Percentiles rank a stretch among this genome's conserved stretches.
Conservation (phyloP, 1,139 yeast genomes). For the Sugiyamaella paludigena region DNA sequence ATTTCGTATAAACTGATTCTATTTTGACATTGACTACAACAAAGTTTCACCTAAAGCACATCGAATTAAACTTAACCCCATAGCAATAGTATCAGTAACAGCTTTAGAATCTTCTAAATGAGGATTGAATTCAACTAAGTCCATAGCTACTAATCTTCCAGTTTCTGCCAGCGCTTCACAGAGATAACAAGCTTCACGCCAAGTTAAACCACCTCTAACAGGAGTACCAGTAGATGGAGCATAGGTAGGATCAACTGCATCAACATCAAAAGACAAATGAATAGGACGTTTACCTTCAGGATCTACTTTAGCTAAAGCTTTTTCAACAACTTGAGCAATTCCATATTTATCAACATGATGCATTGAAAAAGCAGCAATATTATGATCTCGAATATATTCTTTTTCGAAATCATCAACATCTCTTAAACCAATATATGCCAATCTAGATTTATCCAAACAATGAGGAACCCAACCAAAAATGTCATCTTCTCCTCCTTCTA, state of each 20-base stretch:
- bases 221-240: conserved; percentile 99
- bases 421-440: conserved; percentile 92
- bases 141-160: conserved; percentile 81
- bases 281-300: conserved; percentile 75
- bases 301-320: conserved; percentile 80
- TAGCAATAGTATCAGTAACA: conserved; percentile 78
- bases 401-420: conserved; percentile 90
- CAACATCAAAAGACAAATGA: conserved; percentile 92
- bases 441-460: conserved; percentile 60
- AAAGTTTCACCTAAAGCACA: conserved; percentile 94
- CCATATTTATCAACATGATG: conserved; percentile 94
- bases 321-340: conserved; percentile 83
- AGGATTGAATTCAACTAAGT: conserved; percentile 93
- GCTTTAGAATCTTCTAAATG: conserved; percentile 69
- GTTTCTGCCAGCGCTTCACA: conserved; percentile 91
- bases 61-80: conserved; percentile 88
- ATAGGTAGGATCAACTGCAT: conserved; percentile 89
- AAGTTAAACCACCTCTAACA: conserved; percentile 91
- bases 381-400: conserved; percentile 62
- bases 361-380: conserved; percentile 90
- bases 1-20: too few relatives aligned
- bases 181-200: conserved; percentile 89
- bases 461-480: conserved; percentile 70
- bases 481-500: conserved; percentile 45
- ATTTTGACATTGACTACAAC: conserved; percentile 41